phyloP scores from a whole-genome alignment of 352 stramenopile species.

The Globisporangium recalcitrans region DNA sequence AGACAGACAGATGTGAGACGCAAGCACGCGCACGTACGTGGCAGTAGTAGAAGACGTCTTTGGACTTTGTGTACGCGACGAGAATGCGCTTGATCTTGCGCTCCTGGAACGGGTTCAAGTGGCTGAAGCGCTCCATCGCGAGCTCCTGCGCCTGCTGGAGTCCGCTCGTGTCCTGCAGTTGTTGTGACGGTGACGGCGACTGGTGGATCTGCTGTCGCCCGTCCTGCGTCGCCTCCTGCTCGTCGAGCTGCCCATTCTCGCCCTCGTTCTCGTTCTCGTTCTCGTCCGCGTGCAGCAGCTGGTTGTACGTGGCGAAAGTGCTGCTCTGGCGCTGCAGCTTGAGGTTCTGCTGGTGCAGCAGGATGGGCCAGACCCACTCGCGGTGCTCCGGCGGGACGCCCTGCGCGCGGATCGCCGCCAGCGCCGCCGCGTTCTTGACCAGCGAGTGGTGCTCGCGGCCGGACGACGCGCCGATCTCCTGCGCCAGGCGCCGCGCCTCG shows the following conservation, averaged over 20 bases:
- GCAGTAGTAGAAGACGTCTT: conserved; percentile 64
- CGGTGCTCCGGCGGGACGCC: conserved; percentile 63
- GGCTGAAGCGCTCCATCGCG: conserved; percentile 72
- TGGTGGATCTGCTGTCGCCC: conserved; percentile 32
- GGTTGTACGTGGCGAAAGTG: conserved; percentile 40
- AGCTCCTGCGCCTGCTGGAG: conserved; percentile 69
- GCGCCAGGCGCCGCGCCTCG: conserved; percentile 41
- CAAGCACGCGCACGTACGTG: conserved; percentile 28
- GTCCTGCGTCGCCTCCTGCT: conserved; percentile 22
- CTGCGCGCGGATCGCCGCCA: conserved; percentile 46
- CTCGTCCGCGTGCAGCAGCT: conserved; percentile 33
- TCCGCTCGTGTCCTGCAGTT: conserved; percentile 24
- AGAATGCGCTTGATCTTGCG: conserved; percentile 80
- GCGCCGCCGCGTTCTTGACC: conserved; percentile 32
- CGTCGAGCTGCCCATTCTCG: neutral
- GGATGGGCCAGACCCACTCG: conserved; percentile 74
- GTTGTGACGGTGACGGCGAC: neutral
- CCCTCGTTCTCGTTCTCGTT: conserved; percentile 23
- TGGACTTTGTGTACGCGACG: conserved; percentile 70
- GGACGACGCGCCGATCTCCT: conserved; percentile 45
- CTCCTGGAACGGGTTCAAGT: conserved; percentile 78
- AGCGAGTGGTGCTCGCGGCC: conserved; percentile 71
- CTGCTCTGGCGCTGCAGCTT: conserved; percentile 55
- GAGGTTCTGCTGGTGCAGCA: conserved; percentile 59
- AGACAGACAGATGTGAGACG: neutral